A percentile compares a stretch with the other conserved stretches of the same genome.
Evolutionary conservation across 495 filamentous ascomycete species (phyloP).

Genomic region (Neurospora tetrasperma): DNA sequence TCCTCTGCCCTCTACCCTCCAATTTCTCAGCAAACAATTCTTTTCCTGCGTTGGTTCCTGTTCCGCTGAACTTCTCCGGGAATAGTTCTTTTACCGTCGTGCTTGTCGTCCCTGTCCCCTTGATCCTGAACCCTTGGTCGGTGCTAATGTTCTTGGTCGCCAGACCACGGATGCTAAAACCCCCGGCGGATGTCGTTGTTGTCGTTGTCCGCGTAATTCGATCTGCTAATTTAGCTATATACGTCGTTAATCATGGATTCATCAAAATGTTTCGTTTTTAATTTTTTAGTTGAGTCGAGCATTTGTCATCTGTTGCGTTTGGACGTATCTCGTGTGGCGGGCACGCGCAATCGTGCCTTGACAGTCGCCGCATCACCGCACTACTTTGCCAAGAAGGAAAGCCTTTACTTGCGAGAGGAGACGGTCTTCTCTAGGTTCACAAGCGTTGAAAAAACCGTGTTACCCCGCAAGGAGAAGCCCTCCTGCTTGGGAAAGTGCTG

Average conservation of each 20-base stretch:
- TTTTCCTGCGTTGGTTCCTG: conserved; percentile 51
- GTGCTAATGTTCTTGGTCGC: conserved; percentile 25
- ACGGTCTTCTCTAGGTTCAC: neutral
- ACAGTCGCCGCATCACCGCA: neutral
- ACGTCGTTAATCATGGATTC: conserved; percentile 14
- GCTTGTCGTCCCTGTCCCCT: conserved; percentile 42
- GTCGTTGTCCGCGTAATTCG: conserved; percentile 25
- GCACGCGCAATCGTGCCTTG: neutral
- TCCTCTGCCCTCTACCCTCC: conserved; percentile 34
- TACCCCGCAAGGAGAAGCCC: neutral
- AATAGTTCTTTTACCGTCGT: conserved; percentile 60
- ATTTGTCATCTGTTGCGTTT: neutral
- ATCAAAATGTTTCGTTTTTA: neutral
- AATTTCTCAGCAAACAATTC: conserved; percentile 53
- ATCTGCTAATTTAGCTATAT: conserved; percentile 27
- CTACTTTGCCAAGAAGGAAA: neutral
- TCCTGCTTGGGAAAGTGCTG: neutral
- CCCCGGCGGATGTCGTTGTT: conserved; percentile 10
- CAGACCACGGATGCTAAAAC: conserved; percentile 54
- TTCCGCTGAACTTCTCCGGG: conserved; percentile 43
- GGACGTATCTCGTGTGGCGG: neutral
- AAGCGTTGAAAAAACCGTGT: neutral
- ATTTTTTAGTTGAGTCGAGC: neutral
- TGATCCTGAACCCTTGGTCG: conserved; percentile 56
- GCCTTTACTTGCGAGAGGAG: neutral